Base-by-base conservation (phyloP, 2,329 filamentous ascomycete genomes). In the Trichophyton benhamiae region DNA sequence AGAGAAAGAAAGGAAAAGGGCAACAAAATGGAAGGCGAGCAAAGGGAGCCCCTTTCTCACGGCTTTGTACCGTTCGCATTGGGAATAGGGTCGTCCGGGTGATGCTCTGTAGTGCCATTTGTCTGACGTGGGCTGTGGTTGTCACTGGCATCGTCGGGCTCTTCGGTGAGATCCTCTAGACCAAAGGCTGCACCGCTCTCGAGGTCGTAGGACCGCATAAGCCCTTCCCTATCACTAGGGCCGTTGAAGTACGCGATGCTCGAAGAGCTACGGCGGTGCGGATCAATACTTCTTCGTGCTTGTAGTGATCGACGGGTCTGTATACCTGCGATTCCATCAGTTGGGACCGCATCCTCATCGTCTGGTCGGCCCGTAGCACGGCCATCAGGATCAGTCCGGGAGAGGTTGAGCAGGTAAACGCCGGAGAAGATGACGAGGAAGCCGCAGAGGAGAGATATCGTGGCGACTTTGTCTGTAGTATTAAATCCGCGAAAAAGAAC, bases 401-500 rank as follows among this genome's bases (percentile, higher is more conserved):
- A 96, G n/a, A 99, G 84, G 71, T 97, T 97, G 67, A 97, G 83
- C 4, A 97, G 83, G 75, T 97, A 97, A 60, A 97, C 92, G 30
- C 92, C 92, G 2, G 91, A 88, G 73, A 97, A 97, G 63, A 95
- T 97, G 66, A 94, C 85, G 62, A 97, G 83, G 77, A 97, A 97
- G 63, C 92, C 92, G 72, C 88, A 92, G 59, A 97, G 82, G 13
- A 97, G 82, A 2, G 92, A 96, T 62, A 97, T 85, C 0, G 90
- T 96, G 76, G 94, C 96, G 67, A 96, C 88, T 4, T 87, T 82
- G 68, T 95, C 89, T 57, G 89, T 89, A 3, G 92, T 97, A 75
- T 97, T 96, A 81, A 97, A 97, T 63, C 92, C 92, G 68, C 86
- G 85, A 78, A 96, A 97, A 59, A 97, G 86, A 70, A 96, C 95